Evolutionary conservation across 352 stramenopile species (phyloP).

Genomic region (Thraustotheca clavata): DNA sequence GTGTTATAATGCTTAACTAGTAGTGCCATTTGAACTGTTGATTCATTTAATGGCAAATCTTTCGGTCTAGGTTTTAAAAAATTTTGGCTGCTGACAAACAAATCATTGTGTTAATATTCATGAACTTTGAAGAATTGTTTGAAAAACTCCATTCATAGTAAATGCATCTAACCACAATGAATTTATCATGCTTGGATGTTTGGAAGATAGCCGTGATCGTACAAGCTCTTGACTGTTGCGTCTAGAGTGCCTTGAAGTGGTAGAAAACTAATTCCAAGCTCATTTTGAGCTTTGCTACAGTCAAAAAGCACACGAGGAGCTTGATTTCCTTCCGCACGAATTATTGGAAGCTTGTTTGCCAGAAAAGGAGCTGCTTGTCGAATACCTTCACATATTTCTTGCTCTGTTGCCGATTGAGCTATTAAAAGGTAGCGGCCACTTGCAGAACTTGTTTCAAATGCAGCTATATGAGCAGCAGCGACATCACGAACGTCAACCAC

Average conservation of each 20-base stretch:
- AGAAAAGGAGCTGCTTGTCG: neutral
- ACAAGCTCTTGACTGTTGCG: neutral
- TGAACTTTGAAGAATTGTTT: too few species aligned
- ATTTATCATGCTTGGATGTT: neutral
- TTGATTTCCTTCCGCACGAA: neutral
- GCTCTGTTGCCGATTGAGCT: neutral
- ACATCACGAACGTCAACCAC: constrained; percentile 25
- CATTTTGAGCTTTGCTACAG: constrained; percentile 1
- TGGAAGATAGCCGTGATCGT: neutral
- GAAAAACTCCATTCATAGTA: too few species aligned
- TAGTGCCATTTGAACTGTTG: too few species aligned
- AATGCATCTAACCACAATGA: neutral
- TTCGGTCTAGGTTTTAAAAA: neutral
- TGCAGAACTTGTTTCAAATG: neutral
- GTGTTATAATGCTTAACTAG: too few species aligned
- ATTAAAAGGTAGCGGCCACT: constrained; percentile 4
- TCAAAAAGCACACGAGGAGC: neutral
- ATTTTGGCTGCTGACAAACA: neutral
- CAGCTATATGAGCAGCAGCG: constrained; percentile 24
- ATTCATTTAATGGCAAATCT: neutral
- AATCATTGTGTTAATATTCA: neutral
- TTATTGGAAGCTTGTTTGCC: neutral
- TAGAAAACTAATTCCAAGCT: neutral
- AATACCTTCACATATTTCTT: neutral
- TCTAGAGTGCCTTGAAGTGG: neutral